Conservation (phyloP, 106 monocot genomes). For the Dioscorea alata region DNA sequence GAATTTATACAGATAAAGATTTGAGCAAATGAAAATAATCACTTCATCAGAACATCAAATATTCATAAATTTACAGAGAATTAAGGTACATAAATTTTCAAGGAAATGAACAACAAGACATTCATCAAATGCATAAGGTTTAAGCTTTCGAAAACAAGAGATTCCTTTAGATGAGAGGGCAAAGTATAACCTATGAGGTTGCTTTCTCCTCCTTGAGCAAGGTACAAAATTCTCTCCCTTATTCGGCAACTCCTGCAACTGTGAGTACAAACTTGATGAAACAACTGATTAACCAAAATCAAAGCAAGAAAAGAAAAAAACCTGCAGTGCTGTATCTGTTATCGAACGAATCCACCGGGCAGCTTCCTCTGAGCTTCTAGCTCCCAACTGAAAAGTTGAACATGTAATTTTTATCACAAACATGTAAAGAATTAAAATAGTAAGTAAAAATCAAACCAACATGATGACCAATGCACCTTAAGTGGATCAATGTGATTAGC, state of each 20-base stretch:
- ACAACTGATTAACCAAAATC: not conserved
- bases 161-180: too few species aligned
- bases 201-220: constrained; percentile 32
- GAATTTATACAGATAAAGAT: not conserved
- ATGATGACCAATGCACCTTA: constrained; percentile 36
- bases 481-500: constrained; percentile 69
- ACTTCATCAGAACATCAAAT: too few species aligned
- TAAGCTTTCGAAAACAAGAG: too few species aligned
- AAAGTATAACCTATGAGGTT: constrained; percentile 52
- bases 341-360: constrained; percentile 70
- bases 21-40: too few species aligned
- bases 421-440: not conserved
- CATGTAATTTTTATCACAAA: not conserved
- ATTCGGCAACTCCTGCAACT: constrained; percentile 40
- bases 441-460: not conserved
- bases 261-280: not conserved
- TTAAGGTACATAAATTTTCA: too few species aligned
- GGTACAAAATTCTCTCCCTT: constrained; percentile 38
- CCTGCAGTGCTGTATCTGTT: constrained; percentile 50
- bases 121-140: too few species aligned
- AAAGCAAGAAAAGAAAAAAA: constrained; percentile 12
- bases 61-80: too few species aligned
- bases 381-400: constrained; percentile 62
- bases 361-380: constrained; percentile 93
- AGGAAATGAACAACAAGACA: too few species aligned